Evolutionary conservation across 192 early-diverging fungal species (phyloP).

Genomic region (Backusella tuberculispora): DNA sequence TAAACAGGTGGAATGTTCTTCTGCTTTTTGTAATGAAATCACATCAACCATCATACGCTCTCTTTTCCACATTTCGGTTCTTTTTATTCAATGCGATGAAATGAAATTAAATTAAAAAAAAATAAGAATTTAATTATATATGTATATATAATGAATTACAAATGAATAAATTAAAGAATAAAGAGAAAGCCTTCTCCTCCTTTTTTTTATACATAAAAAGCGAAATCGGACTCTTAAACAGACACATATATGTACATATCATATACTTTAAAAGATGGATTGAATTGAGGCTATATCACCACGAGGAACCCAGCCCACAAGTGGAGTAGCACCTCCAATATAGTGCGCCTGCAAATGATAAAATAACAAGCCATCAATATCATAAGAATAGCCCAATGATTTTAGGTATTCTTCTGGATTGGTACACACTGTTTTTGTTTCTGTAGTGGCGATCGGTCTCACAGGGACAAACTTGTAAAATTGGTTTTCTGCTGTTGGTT

Average conservation of each 20-base stretch:
- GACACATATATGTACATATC: neutral
- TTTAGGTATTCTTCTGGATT: slow-evolving; percentile 9
- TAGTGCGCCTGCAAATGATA: slow-evolving; percentile 60
- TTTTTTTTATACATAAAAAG: neutral
- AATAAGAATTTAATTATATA: neutral
- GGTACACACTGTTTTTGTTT: slow-evolving; percentile 1
- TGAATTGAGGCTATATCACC: slow-evolving; percentile 34
- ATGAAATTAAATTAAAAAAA: neutral
- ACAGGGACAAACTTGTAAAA: slow-evolving; percentile 39
- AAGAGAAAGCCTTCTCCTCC: neutral
- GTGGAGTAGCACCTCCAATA: slow-evolving; percentile 54
- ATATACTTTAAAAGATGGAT: neutral
- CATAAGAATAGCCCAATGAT: neutral
- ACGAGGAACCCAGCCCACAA: slow-evolving; percentile 57
- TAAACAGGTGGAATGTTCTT: neutral
- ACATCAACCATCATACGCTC: slow-evolving; percentile 24
- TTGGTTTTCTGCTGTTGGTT: slow-evolving; percentile 24
- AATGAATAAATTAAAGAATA: neutral
- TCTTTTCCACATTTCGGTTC: slow-evolving; percentile 16
- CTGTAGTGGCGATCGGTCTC: slow-evolving; percentile 1
- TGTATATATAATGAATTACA: neutral
- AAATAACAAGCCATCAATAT: slow-evolving; percentile 55
- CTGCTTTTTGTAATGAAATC: slow-evolving; percentile 13
- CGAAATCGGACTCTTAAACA: neutral
- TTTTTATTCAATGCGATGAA: neutral